Evolutionary conservation across 371 early-diverging fungal species (phyloP), one percentile per base, ranked within the genome.

Genomic region (Amoeboaphelidium occidentale): DNA sequence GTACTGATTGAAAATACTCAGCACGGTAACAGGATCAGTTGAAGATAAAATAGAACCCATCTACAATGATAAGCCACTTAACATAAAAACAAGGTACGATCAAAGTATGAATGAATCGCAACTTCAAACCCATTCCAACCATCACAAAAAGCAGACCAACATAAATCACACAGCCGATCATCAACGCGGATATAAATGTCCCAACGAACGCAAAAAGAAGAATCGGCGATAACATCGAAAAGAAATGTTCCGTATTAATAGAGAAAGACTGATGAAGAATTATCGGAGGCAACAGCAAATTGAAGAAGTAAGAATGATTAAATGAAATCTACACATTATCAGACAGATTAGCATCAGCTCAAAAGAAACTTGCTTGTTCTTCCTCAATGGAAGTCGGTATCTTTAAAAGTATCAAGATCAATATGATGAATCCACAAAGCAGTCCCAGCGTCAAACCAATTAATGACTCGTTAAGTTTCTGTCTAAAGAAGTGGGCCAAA

Each of bases 261-360:
- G 85, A 84, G 57, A 84, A 93, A 1, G 91, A 91, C 17, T 86
- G 87, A 60, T 89, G 82, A 22, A 93, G 67, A 55, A 93, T 90
- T 55, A 93, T 89, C 2, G 94, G 94, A 23, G 94, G 94, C 43
- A 93, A 72, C 3, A 93, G 59, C 50, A 93, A 59, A 58, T 90
- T 93, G 69, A 91, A 91, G 55, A 93, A 93, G 48, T 82, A 78
- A 0, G 79, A 71, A 59, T 81, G 78, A 53, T 89, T 79, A 53
- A 93, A 93, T 25, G 84, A 77, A 23, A 93, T 79, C 72, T 17
- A 10, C 39, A 32, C 6, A 6, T 32, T 32, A 32, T 32, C 39
- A 32, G 39, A 32, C 39, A 6, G 39, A 32, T 17, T 10, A 32
- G 6, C 39, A 32, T 32, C 39, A n/a, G n/a, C n/a, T n/a, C n/a